phyloP scores from a whole-genome alignment of 2,329 filamentous ascomycete genomes.

The Biscogniauxia mediterranea region DNA sequence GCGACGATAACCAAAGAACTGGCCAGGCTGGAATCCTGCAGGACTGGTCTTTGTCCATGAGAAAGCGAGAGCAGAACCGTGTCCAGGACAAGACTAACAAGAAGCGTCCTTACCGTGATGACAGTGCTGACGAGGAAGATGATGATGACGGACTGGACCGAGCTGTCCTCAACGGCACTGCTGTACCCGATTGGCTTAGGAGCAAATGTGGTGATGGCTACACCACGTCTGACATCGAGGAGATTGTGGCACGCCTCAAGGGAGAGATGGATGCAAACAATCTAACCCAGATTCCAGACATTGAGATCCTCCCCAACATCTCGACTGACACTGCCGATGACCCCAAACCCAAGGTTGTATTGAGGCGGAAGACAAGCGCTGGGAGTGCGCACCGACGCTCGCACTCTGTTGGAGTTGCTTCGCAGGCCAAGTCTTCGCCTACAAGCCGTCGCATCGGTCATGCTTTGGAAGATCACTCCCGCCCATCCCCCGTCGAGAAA shows the following conservation, averaged over 20 bases:
- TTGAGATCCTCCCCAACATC: slow-evolving; percentile 59
- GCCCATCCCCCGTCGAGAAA: slow-evolving; percentile 27
- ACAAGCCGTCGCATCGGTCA: slow-evolving; percentile 31
- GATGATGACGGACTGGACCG: slow-evolving; percentile 28
- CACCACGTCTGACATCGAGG: slow-evolving; percentile 45
- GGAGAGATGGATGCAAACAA: slow-evolving; percentile 42
- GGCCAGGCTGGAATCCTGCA: slow-evolving; percentile 45
- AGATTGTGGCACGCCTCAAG: slow-evolving; percentile 46
- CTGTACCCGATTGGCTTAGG: slow-evolving; percentile 50
- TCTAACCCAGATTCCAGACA: slow-evolving; percentile 52
- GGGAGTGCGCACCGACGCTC: slow-evolving; percentile 32
- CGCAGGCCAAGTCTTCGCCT: slow-evolving; percentile 19
- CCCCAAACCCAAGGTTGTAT: slow-evolving; percentile 25
- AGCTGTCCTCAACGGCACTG: slow-evolving; percentile 37
- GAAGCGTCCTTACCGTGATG: slow-evolving; percentile 33
- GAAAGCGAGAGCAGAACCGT: slow-evolving; percentile 63
- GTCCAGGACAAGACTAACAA: slow-evolving; percentile 40
- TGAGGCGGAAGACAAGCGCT: slow-evolving; percentile 26
- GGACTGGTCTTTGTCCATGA: slow-evolving; percentile 60
- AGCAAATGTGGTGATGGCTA: slow-evolving; percentile 46
- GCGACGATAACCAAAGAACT: slow-evolving; percentile 43
- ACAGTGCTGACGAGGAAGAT: slow-evolving; percentile 35
- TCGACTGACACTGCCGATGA: slow-evolving; percentile 36
- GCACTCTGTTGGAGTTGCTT: slow-evolving; percentile 34
- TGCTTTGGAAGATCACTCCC: slow-evolving; percentile 18